These are phyloP conservation scores for Rubus parviflorus DNA, from an alignment of 306 rosid genomes.

Conservation along the genomic window DNA sequence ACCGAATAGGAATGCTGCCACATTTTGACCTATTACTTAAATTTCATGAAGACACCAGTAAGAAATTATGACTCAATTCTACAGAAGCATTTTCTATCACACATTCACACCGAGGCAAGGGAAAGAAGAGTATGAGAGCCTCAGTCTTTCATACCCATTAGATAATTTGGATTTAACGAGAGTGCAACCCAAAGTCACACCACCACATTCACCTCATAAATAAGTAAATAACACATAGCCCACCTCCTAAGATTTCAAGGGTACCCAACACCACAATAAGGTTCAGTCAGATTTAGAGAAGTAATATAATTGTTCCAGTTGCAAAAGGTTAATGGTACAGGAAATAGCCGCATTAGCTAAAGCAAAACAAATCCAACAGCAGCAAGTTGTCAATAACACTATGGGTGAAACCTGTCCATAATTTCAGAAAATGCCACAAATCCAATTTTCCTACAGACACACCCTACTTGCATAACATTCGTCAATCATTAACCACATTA, in stretches of 20 bases:
- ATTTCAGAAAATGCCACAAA: not conserved
- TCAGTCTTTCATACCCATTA: not conserved
- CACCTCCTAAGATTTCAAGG: not conserved
- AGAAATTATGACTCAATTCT: not conserved
- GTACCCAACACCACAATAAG: not conserved
- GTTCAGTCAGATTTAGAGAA: not conserved
- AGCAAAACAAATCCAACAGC: not conserved
- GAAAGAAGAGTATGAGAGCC: not conserved
- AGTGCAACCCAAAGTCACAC: not conserved
- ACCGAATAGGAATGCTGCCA: not conserved
- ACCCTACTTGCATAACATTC: not conserved
- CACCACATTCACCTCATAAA: not conserved
- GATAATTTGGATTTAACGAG: no score
- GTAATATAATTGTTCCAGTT: not conserved
- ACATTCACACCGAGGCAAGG: not conserved
- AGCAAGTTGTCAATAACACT: not conserved
- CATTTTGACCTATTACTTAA: not conserved
- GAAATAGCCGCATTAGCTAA: not conserved
- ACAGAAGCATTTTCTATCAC: constrained; percentile 1
- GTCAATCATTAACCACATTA: no score
- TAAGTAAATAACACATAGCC: not conserved
- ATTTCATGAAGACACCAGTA: not conserved
- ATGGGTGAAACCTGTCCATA: not conserved
- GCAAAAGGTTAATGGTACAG: not conserved
- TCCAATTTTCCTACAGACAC: not conserved